These are phyloP conservation scores for Globisporangium middletonii DNA, from an alignment of 352 stramenopile genomes.

Conservation along the genomic window DNA sequence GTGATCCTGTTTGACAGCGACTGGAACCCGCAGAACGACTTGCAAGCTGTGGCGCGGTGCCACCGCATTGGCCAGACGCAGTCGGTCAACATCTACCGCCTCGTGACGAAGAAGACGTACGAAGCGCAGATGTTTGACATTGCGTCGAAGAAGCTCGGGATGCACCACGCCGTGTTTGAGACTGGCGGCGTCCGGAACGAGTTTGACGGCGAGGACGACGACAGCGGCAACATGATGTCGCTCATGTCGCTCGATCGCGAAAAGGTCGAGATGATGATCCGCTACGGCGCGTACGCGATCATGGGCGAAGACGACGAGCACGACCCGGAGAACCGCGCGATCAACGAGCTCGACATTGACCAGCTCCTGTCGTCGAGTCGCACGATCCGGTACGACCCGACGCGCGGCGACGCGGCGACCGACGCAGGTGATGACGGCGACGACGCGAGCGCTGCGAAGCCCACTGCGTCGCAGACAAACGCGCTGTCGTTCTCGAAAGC, in stretches of 20 bases:
- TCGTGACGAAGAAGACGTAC: conserved; percentile 99
- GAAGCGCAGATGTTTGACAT: conserved; percentile 99
- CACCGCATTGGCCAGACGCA: conserved; percentile 99
- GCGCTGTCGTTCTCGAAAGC: conserved; percentile 87
- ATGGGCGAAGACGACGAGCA: conserved; percentile 96
- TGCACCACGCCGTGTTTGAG: conserved; percentile 98
- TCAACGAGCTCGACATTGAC: conserved; percentile 89
- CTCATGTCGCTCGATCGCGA: conserved; percentile 93
- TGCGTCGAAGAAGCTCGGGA: conserved; percentile 97
- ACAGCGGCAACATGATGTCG: conserved; percentile 88
- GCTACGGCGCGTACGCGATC: conserved; percentile 95
- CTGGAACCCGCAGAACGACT: conserved; percentile 99
- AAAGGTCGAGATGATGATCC: conserved; percentile 98
- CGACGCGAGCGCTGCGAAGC: conserved; percentile 35
- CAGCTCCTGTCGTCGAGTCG: conserved; percentile 78
- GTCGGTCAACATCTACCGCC: conserved; percentile 98
- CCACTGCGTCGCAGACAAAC: conserved; percentile 38
- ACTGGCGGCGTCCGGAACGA: conserved; percentile 89
- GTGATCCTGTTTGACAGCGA: conserved; percentile 93
- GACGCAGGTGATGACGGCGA: conserved; percentile 30
- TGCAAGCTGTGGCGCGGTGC: conserved; percentile 97
- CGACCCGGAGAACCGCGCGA: conserved; percentile 81
- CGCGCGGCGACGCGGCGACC: conserved; percentile 35
- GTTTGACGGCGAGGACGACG: conserved; percentile 93
- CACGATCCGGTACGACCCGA: conserved; percentile 86